Percentiles rank a stretch among this genome's conserved stretches.
These are phyloP conservation scores for Nepenthes alata DNA, from an alignment of 179 eudicot species.

Conservation along the genomic window DNA sequence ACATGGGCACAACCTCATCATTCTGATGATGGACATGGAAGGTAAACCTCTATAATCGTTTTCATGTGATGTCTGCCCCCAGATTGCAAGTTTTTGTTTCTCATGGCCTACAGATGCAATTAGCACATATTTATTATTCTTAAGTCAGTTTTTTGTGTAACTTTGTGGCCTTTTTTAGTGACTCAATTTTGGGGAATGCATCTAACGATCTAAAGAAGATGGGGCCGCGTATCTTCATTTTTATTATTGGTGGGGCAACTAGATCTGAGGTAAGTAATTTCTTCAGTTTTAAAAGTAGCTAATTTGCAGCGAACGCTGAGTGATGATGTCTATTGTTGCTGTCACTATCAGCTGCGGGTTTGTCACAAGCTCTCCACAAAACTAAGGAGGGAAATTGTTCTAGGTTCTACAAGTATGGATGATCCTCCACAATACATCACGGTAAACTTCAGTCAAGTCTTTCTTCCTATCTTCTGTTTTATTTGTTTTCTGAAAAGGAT, in stretches of 20 bases:
- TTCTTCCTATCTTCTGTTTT: not conserved
- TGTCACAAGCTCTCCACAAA: slow-evolving; percentile 87
- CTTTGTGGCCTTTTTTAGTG: slow-evolving; percentile 31
- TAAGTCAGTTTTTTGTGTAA: not conserved
- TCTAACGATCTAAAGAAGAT: slow-evolving; percentile 56
- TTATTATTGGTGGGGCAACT: slow-evolving; percentile 88
- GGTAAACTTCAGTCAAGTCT: slow-evolving; percentile 24
- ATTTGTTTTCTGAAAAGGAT: not conserved
- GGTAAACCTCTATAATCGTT: slow-evolving; percentile 18
- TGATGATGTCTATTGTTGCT: slow-evolving; percentile 9
- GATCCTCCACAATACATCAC: slow-evolving; percentile 76
- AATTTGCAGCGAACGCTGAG: not conserved
- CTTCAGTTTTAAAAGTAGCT: not conserved
- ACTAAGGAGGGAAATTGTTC: slow-evolving; percentile 69
- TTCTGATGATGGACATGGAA: slow-evolving; percentile 78
- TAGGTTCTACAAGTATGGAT: slow-evolving; percentile 76
- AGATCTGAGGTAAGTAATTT: slow-evolving; percentile 71
- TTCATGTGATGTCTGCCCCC: not conserved
- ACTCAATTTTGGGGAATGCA: slow-evolving; percentile 46
- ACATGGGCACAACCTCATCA: slow-evolving; percentile 66
- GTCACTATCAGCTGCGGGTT: slow-evolving; percentile 54
- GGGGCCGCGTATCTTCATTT: slow-evolving; percentile 80
- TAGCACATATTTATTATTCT: not conserved
- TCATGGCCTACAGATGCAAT: not conserved
- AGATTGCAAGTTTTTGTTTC: not conserved